Percentiles rank a stretch among this genome's conserved stretches.
phyloP scores from a whole-genome alignment of 805 yeast species.

The Candida nonsorbophila region DNA sequence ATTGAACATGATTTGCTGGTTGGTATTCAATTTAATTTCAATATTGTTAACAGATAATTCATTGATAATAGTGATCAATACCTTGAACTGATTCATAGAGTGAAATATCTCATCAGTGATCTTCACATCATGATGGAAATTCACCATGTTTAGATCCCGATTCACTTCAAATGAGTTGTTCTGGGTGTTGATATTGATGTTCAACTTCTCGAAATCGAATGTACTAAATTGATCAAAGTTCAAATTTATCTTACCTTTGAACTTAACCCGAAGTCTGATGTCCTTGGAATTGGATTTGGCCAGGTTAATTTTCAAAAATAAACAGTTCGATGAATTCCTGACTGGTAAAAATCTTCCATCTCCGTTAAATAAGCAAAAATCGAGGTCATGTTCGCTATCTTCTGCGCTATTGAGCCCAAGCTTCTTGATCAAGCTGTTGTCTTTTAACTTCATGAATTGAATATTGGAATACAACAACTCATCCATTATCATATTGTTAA shows the following conservation, averaged over 20 bases:
- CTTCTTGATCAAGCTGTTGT: conserved; percentile 9
- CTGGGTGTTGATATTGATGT: conserved; percentile 15
- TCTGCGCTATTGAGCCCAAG: conserved; percentile 8
- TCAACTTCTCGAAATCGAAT: conserved; percentile 13
- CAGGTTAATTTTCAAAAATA: conserved; percentile 26
- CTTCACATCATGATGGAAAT: conserved; percentile 13
- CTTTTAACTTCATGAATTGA: conserved; percentile 22
- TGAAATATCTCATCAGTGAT: conserved; percentile 21
- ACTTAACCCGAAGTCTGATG: conserved; percentile 5
- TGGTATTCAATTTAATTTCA: conserved; percentile 19
- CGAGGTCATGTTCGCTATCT: conserved; percentile 3
- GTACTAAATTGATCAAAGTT: conserved; percentile 20
- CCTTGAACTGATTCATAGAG: conserved; percentile 23
- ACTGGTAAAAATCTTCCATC: conserved; percentile 23
- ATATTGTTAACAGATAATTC: conserved; percentile 25
- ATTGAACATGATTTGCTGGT: conserved; percentile 22
- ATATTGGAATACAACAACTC: conserved; percentile 41
- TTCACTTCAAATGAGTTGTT: conserved; percentile 22
- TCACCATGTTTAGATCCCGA: conserved; percentile 21
- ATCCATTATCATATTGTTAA: conserved; percentile 48
- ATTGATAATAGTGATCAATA: conserved; percentile 26
- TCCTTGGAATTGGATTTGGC: conserved; percentile 13
- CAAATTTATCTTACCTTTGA: conserved; percentile 18
- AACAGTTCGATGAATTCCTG: conserved; percentile 24
- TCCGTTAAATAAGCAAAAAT: conserved; percentile 5